Base-by-base conservation (phyloP, 2,329 filamentous ascomycete species). In the Ustilaginoidea virens region DNA sequence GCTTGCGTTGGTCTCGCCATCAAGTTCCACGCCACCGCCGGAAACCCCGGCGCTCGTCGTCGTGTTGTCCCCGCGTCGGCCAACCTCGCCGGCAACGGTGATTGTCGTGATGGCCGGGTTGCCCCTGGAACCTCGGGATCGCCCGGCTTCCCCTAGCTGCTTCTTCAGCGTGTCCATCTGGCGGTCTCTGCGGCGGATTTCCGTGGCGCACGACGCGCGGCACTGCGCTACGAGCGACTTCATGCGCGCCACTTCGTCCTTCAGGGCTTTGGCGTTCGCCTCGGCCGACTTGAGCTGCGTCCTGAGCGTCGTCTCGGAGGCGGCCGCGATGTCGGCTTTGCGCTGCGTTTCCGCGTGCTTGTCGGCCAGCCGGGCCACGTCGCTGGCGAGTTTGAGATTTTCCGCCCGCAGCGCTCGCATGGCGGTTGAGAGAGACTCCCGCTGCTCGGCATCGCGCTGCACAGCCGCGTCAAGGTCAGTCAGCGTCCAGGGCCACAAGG, bases 111-210 rank as follows among this genome's bases (percentile, higher is more conserved):
- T 55, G 7, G 63, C 61, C 6, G 66, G 55, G 36, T 59, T 69
- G 36, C 60, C 64, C 25, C 58, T 61, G 25, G 63, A 62, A 23
- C 72, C 70, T 43, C 66, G 65, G 39, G 66, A 72, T 38, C 72
- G 68, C 26, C 64, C 71, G 45, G 69, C 68, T 30, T 90, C 81
- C 3, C 72, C 66, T 36, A 96, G 64, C 47, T 93, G 83, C 40
- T 77, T 79, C 61, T 94, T 96, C 37, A 98, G 61, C 23, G 75
- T 74, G 38, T 92, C 80, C 38, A 96, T 77, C 52, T 93, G 81
- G 25, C 83, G 64, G 47, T 98, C 90, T 23, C 87, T 74, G 46
- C 92, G 87, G 35, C 87, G 75, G 25, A 94, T 71, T 46, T 98
- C 90, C 39, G 83, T 92, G 28, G 83, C 77, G 52, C 86, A 96